Conservation (phyloP, 2,329 filamentous ascomycete species). For the Fusarium xyrophilum region DNA sequence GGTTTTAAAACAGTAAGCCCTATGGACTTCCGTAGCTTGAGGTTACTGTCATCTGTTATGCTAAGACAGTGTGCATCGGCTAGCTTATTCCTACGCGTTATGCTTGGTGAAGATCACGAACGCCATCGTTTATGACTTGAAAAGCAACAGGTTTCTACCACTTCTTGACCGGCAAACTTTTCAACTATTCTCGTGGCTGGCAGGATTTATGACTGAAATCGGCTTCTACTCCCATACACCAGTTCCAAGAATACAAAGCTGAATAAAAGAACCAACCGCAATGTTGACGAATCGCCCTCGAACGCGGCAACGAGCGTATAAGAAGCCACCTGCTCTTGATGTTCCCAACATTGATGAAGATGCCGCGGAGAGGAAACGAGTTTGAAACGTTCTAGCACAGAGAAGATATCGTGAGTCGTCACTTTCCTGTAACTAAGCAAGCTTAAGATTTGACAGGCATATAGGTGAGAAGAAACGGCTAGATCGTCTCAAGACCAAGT, state of each 20-base stretch:
- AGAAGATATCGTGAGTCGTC: slow-evolving; percentile 56
- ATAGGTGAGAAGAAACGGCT: slow-evolving; percentile 46
- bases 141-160: slow-evolving; percentile 17
- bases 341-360: slow-evolving; percentile 59
- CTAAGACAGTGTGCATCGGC: slow-evolving; percentile 37
- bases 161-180: background rate
- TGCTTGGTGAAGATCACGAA: slow-evolving; percentile 36
- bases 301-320: slow-evolving; percentile 51
- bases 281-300: slow-evolving; percentile 36
- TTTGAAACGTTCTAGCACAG: slow-evolving; percentile 62
- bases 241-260: background rate
- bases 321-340: slow-evolving; percentile 49
- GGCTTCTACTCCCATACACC: background rate
- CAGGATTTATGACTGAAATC: background rate
- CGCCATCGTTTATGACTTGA: slow-evolving; percentile 14
- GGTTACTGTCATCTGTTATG: slow-evolving; percentile 45
- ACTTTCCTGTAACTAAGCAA: too few relatives aligned
- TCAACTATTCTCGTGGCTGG: background rate
- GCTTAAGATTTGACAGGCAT: background rate
- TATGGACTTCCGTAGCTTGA: accelerated
- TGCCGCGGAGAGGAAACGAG: slow-evolving; percentile 59
- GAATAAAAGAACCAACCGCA: slow-evolving; percentile 13
- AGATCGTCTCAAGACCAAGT: slow-evolving; percentile 39
- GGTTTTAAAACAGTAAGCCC: too few relatives aligned
- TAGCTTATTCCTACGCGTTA: slow-evolving; percentile 40